A percentile compares a stretch with the other conserved stretches of the same genome.
Evolutionary conservation across 1,284 basidiomycete genomes (phyloP).

Genomic region (Cutaneotrichosporon arboriforme): DNA sequence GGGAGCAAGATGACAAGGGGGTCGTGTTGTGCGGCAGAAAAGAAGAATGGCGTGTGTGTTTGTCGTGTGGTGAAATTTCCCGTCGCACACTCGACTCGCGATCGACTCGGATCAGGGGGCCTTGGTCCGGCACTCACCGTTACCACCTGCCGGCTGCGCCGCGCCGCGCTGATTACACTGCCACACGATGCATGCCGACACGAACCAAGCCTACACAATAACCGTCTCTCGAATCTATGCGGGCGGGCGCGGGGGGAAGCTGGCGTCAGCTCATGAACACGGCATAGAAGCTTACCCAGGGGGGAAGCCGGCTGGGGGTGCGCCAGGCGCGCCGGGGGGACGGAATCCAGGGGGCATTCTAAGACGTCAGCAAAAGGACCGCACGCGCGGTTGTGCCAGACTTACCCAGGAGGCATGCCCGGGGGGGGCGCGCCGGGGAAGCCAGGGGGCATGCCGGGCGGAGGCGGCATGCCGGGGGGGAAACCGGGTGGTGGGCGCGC

Average conservation of each 20-base stretch:
- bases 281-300: constrained; percentile 65
- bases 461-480: constrained; percentile 62
- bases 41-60: neutral
- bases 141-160: neutral
- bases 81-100: neutral
- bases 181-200: constrained; percentile 8
- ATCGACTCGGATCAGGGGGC: neutral
- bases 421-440: constrained; percentile 25
- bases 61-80: no score
- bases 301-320: constrained; percentile 53
- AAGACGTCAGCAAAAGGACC: constrained; percentile 3
- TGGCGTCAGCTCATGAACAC: neutral
- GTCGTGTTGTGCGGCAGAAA: neutral
- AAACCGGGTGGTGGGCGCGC: constrained; percentile 52
- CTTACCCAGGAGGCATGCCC: constrained; percentile 23
- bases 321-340: constrained; percentile 65
- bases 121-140: neutral
- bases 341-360: constrained; percentile 69
- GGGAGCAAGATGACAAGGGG: no score
- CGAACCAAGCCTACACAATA: constrained; percentile 3
- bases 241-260: constrained; percentile 20
- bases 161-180: neutral
- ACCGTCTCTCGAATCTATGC: constrained; percentile 6
- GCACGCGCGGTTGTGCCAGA: neutral
- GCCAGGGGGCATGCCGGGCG: constrained; percentile 48